These are phyloP conservation scores for Jatropha podagrica DNA, from an alignment of 441 rosid genomes.

Conservation along the genomic window DNA sequence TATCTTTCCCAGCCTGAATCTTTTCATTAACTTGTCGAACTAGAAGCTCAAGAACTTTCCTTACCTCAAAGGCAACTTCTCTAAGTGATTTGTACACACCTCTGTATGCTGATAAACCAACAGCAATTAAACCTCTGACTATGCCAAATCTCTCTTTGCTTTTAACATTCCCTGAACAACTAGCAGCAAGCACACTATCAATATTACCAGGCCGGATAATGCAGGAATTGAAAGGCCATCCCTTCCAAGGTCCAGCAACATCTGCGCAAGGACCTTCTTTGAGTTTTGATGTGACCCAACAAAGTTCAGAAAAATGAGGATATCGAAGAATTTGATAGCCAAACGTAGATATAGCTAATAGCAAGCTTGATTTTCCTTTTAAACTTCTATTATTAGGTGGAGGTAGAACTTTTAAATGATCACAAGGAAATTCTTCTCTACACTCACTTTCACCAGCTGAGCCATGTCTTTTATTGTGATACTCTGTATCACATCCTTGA, in stretches of 20 bases:
- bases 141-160: constrained; percentile 61
- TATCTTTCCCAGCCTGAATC: constrained; percentile 84
- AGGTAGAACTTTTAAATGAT: constrained; percentile 39
- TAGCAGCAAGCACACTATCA: constrained; percentile 45
- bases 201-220: constrained; percentile 60
- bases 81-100: constrained; percentile 65
- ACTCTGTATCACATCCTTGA: constrained; percentile 30
- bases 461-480: constrained; percentile 26
- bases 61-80: constrained; percentile 82
- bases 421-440: constrained; percentile 36
- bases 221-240: constrained; percentile 97
- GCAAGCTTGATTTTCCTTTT: constrained; percentile 75
- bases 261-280: constrained; percentile 91
- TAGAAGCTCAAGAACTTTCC: constrained; percentile 88
- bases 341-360: constrained; percentile 69
- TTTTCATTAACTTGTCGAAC: constrained; percentile 71
- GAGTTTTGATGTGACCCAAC: constrained; percentile 95
- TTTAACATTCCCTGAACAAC: constrained; percentile 50
- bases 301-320: constrained; percentile 98
- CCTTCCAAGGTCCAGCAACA: constrained; percentile 82
- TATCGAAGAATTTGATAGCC: constrained; percentile 86
- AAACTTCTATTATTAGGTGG: constrained; percentile 45
- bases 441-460: constrained; percentile 30
- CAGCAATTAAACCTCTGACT: constrained; percentile 85
- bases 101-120: constrained; percentile 84